Base-by-base conservation (phyloP, 2,329 filamentous ascomycete species). In the Phyllosticta citriasiana region DNA sequence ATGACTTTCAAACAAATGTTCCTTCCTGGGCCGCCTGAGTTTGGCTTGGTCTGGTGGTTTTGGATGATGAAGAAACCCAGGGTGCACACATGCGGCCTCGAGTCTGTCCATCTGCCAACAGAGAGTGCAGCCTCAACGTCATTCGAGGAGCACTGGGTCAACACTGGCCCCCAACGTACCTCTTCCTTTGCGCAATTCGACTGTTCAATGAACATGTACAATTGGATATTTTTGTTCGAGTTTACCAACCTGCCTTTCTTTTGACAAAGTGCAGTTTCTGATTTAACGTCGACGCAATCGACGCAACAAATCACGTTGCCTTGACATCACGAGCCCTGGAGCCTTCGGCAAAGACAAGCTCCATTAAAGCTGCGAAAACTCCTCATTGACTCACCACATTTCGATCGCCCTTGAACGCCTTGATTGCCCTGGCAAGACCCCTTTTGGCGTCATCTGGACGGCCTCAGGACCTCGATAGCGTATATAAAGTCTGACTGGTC, bases 371-470 rank as follows among this genome's bases (percentile, higher is more conserved):
- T 19, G 12, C 14, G 40, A 47, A 47, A 5, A 47, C 5, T 47
- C 40, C 40, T 47, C 14, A 27, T 27, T 60, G 58, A 60, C 58
- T 60, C 58, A 56, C 53, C 58, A 51, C 53, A n/a, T 24, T 5
- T 26, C 12, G 14, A 12, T 52, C n/a, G 33, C 53, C 58, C 53
- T 55, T 27, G 19, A 12, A 35, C 33, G 33, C 51, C 52, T 50
- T 35, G 16, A 53, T 52, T 51, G 58, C 7, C 40, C 40, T 19
- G 6, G 12, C 16, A 47, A n/a, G 6, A 47, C 40, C 40, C 14
- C 40, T 47, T n/a, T n/a, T 47, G 40, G 40, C 53, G 40, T 60
- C 53, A 55, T 54, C 27, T 47, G 54, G 35, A 54, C 58, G 58
- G 35, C 53, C 58, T 56, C 58, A 26, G 19, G 27, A 25, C 25